Evolutionary conservation across 148 eudicot species (phyloP).

Genomic region (Rhododendron griersonianum): DNA sequence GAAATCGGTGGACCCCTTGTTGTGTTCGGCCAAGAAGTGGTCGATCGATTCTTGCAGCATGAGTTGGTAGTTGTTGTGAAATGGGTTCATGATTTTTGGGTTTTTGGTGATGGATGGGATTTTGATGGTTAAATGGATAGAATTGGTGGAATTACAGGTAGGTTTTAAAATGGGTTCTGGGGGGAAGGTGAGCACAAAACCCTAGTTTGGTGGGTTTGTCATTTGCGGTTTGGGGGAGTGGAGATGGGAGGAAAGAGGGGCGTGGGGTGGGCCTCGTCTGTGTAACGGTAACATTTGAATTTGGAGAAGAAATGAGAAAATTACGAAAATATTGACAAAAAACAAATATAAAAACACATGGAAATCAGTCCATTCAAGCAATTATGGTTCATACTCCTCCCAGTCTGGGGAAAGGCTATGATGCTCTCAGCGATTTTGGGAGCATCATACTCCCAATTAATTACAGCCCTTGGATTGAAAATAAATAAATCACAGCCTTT

Average conservation of each 20-base stretch:
- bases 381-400: too few relatives aligned
- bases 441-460: too few relatives aligned
- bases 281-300: constrained; percentile 47
- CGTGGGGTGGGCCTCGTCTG: background rate
- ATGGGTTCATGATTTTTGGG: constrained; percentile 9
- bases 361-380: background rate
- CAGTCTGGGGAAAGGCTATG: too few relatives aligned
- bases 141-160: background rate
- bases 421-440: too few relatives aligned
- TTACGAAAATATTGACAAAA: background rate
- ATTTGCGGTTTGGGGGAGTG: background rate
- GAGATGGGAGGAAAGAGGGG: background rate
- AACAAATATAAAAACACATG: background rate
- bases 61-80: constrained; percentile 28
- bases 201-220: constrained; percentile 30
- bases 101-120: background rate
- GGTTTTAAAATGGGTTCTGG: background rate
- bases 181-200: constrained; percentile 17
- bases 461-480: too few relatives aligned
- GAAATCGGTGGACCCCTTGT: constrained; percentile 52
- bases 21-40: constrained; percentile 42
- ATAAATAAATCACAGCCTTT: too few relatives aligned
- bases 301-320: background rate
- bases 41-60: constrained; percentile 68
- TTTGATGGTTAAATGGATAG: background rate